Evolutionary conservation across 768 basidiomycete species (phyloP), one percentile per base, ranked within the genome.

Genomic region (Russula foetens): DNA sequence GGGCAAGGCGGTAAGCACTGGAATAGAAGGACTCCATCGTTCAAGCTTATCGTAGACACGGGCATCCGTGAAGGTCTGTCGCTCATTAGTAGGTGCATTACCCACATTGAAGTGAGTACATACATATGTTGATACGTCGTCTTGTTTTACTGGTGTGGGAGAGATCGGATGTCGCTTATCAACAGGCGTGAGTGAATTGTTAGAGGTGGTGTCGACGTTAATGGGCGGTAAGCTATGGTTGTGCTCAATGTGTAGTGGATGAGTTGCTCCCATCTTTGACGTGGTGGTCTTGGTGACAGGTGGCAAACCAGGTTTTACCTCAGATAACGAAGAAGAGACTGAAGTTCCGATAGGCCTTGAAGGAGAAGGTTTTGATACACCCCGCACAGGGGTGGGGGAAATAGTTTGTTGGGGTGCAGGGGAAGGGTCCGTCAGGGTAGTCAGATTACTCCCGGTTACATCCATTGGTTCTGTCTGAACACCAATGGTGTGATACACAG

Each of bases 141-240:
- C 52, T 21, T 60, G 64, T 50, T 69, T 67, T n/a, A 33, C 12
- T 29, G 56, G 41, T 39, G 38, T 2, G 8, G 56, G n/a, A 14
- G 56, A 39, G 3, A 28, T 45, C 31, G 56, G 21, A 19, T 53
- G 26, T 17, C 33, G 29, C 7, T 35, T 59, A 28, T 39, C 53
- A 19, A 50, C 31, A 31, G 65, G 66, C 55, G 65, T 71, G 46
- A 71, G 62, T 38, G 76, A 75, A 11, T 75, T 75, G 60, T 73
- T 76, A 19, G 72, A 64, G 7, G 76, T 69, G 7, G 82, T 82
- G 63, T 79, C 82, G 45, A 85, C 74, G 56, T 84, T 85, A 82
- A 84, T 84, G 0, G 82, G 83, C 50, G 82, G 82, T 48, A 82
- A 72, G 70, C 79, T 85, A 58, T 81, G 73, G 19, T 78, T 75